Base-by-base conservation (phyloP, 306 rosid species). In the Vigna mungo region DNA sequence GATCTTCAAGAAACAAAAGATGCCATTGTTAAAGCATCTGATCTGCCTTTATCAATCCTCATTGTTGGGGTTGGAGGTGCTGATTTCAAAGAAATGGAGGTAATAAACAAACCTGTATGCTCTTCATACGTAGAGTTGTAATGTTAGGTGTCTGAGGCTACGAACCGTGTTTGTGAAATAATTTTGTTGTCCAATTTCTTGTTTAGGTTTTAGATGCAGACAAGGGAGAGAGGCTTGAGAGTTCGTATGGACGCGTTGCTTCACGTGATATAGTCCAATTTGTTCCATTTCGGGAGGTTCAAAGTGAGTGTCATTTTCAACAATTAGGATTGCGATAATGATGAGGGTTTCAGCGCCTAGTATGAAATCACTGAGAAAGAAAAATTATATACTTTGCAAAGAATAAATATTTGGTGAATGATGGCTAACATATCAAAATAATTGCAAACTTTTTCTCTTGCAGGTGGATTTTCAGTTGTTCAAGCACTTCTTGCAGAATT, bases 51-150 rank as follows among this genome's bases (percentile, higher is more conserved):
- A 75, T 96, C 99, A 30, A 96, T 96, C 78, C 98, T 96, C 77
- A 96, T 96, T 64, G 89, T 96, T 82, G 99, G 99, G 16, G 98
- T 96, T 27, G 99, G 99, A 85, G 99, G 99, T 79, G 98, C 99
- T 12, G 99, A 96, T 84, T 96, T 93, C 78, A 96, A 96, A 88
- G 99, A 96, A 85, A 96, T 96, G 99, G 98, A 96, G 99, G 99
- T 96, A 91, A 41, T 12, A 41, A 41, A 2, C 12, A 41, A 55
- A 70, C 34, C 4, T 11, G 18, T 75, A 75, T 41, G 14, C 70
- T 27, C 71, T 76, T 64, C 54, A 36, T 37, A 7, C 54, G 32
- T 34, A n/a, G 14, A 70, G 68, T 68, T 54, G 36, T 70, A 52
- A 65, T 74, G 20, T 69, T 78, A 65, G 41, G 14, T 43, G 39